Evolutionary conservation across 148 eudicot genomes (phyloP).

Genomic region (Nyssa sinensis): DNA sequence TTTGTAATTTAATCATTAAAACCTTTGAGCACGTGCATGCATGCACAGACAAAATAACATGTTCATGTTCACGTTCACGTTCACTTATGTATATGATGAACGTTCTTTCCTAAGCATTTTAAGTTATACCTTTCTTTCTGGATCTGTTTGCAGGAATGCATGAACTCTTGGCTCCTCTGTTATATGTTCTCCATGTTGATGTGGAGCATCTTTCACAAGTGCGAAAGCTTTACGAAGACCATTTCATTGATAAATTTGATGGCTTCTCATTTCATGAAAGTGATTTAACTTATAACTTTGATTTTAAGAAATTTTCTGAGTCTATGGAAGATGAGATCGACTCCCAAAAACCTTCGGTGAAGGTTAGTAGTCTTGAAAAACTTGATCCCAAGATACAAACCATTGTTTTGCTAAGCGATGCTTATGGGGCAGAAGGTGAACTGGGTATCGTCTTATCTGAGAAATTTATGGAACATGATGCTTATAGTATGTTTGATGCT

Average conservation of each 20-base stretch:
- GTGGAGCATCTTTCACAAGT: conserved; percentile 69
- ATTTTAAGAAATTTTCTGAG: conserved; percentile 56
- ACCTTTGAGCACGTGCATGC: neutral
- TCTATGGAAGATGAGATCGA: conserved; percentile 39
- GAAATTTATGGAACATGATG: conserved; percentile 92
- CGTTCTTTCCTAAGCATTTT: neutral
- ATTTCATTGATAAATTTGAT: conserved; percentile 88
- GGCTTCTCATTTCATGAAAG: conserved; percentile 65
- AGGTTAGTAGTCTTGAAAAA: conserved; percentile 44
- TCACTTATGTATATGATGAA: neutral
- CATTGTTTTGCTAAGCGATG: conserved; percentile 74
- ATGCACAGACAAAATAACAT: too few relatives aligned
- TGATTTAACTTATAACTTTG: conserved; percentile 57
- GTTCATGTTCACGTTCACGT: too few relatives aligned
- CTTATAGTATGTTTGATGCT: conserved; percentile 90
- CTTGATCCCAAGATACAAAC: conserved; percentile 70
- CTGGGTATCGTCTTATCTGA: conserved; percentile 86
- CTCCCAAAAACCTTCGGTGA: conserved; percentile 34
- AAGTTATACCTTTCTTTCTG: neutral
- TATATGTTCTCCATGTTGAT: conserved; percentile 86
- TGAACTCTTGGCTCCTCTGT: conserved; percentile 88
- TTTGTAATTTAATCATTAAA: too few relatives aligned
- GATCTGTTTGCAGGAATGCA: conserved; percentile 75
- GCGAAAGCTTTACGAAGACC: conserved; percentile 64
- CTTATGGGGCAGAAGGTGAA: conserved; percentile 98